Conservation (phyloP, 805 yeast genomes). For the Clavispora asparagi region DNA sequence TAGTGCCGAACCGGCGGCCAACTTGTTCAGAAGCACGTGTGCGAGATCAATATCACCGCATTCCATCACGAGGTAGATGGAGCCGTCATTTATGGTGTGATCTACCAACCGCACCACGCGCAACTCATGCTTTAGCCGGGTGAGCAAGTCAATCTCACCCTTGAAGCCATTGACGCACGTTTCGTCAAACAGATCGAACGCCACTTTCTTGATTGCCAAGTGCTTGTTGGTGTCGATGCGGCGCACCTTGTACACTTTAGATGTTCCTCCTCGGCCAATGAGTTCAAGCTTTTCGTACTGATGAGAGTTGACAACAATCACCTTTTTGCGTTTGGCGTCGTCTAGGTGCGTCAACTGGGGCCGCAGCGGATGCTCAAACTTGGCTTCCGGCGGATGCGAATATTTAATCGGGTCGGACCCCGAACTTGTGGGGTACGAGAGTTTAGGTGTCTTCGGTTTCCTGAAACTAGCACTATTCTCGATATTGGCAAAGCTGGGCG, state of each 20-base stretch:
- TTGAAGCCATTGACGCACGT: slow-evolving; percentile 71
- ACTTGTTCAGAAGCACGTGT: slow-evolving; percentile 61
- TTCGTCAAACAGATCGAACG: slow-evolving; percentile 76
- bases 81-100: slow-evolving; percentile 59
- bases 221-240: slow-evolving; percentile 45
- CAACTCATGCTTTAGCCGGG: slow-evolving; percentile 49
- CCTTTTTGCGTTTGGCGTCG: slow-evolving; percentile 21
- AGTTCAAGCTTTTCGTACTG: slow-evolving; percentile 72
- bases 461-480: slow-evolving; percentile 22
- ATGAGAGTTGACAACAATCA: slow-evolving; percentile 45
- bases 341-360: slow-evolving; percentile 3
- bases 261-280: slow-evolving; percentile 88
- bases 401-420: neutral
- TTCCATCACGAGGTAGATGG: slow-evolving; percentile 79
- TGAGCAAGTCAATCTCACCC: slow-evolving; percentile 80
- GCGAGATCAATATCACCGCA: slow-evolving; percentile 92
- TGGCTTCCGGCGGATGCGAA: neutral
- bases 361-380: neutral
- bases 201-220: slow-evolving; percentile 78
- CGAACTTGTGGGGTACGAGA: neutral
- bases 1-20: slow-evolving; percentile 37
- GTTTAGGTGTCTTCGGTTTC: slow-evolving; percentile 28
- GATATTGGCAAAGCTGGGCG: slow-evolving; percentile 9
- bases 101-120: slow-evolving; percentile 79
- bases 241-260: slow-evolving; percentile 81